Evolutionary conservation across 2,329 filamentous ascomycete genomes (phyloP).

Genomic region (Cordyceps fumosorosea): DNA sequence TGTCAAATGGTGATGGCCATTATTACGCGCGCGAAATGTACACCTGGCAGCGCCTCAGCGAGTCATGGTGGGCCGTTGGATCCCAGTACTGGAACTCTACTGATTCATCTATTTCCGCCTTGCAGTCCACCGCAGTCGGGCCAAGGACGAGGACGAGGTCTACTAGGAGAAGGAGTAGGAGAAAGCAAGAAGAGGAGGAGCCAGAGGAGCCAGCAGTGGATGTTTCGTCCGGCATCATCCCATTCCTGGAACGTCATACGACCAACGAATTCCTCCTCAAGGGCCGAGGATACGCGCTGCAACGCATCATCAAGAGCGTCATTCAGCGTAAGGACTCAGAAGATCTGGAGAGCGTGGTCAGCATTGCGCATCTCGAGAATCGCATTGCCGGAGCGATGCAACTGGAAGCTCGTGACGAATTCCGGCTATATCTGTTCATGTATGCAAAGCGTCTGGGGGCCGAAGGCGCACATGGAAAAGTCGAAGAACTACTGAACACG

Average conservation of each 20-base stretch:
- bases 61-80: slow-evolving; percentile 96
- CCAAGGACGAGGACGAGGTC: slow-evolving; percentile 35
- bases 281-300: slow-evolving; percentile 83
- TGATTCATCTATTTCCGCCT: slow-evolving; percentile 76
- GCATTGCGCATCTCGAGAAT: slow-evolving; percentile 92
- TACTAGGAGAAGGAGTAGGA: slow-evolving; percentile 19
- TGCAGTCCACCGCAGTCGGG: slow-evolving; percentile 65
- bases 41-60: slow-evolving; percentile 90
- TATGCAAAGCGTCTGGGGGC: slow-evolving; percentile 93
- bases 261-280: slow-evolving; percentile 89
- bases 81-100: slow-evolving; percentile 99
- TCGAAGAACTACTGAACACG: slow-evolving; percentile 82
- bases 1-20: slow-evolving; percentile 93
- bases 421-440: slow-evolving; percentile 92
- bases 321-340: slow-evolving; percentile 88
- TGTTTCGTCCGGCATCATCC: slow-evolving; percentile 86
- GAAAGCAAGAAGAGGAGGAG: slow-evolving; percentile 31
- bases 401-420: slow-evolving; percentile 82
- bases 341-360: slow-evolving; percentile 82
- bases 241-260: slow-evolving; percentile 87
- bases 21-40: slow-evolving; percentile 81
- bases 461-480: slow-evolving; percentile 79
- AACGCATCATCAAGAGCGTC: slow-evolving; percentile 83
- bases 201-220: slow-evolving; percentile 38
- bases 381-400: slow-evolving; percentile 83